A percentile compares a stretch with the other conserved stretches of the same genome.
Conservation (phyloP, 148 eudicot species). For the Mesembryanthemum crystallinum region DNA sequence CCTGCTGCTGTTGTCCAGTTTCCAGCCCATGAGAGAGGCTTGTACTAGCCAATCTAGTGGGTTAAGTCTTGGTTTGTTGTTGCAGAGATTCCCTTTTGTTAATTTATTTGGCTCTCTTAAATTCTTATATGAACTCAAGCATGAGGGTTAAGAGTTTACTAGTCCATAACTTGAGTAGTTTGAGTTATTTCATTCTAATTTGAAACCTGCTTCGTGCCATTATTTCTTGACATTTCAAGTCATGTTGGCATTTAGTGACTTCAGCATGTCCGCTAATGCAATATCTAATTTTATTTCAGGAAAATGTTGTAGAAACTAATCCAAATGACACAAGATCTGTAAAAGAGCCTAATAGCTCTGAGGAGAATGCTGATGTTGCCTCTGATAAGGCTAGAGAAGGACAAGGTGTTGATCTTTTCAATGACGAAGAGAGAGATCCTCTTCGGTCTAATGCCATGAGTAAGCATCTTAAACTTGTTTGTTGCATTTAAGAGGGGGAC, state of each 20-base stretch:
- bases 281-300: constrained; percentile 39
- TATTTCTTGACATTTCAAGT: neutral
- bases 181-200: neutral
- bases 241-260: neutral
- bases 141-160: neutral
- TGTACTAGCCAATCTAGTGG: neutral
- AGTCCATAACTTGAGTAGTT: neutral
- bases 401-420: constrained; percentile 73
- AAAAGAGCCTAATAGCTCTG: constrained; percentile 26
- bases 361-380: constrained; percentile 24
- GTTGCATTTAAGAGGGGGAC: neutral
- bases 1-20: neutral
- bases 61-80: neutral
- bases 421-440: constrained; percentile 65
- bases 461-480: constrained; percentile 36
- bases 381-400: constrained; percentile 26
- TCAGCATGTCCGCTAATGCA: neutral
- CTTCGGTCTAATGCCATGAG: constrained; percentile 68
- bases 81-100: too few species aligned
- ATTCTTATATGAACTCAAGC: neutral
- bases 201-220: neutral
- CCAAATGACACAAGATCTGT: constrained; percentile 23
- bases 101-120: neutral
- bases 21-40: neutral
- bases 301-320: constrained; percentile 33